Evolutionary conservation across 2,329 filamentous ascomycete genomes (phyloP), one percentile per base, ranked within the genome.

Genomic region (Fusarium illudens): DNA sequence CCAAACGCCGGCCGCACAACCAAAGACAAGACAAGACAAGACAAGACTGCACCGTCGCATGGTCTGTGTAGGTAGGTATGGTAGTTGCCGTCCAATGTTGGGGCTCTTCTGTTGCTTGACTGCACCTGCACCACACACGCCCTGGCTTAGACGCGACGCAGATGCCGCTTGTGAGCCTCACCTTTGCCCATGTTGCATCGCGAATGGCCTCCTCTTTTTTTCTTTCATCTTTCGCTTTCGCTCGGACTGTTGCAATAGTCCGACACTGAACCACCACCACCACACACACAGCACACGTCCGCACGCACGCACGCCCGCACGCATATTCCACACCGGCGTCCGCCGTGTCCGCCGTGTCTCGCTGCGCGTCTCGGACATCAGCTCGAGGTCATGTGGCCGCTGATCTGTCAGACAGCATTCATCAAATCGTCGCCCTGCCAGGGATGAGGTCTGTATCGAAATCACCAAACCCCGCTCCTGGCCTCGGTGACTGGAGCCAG

Each of bases 341-440:
- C 34, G 42, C 42, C 42, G 44, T 30, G 22, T 57, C 25, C 42
- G 22, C 42, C 42, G n/a, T 46, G 42, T 46, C 42, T 44, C 51
- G 49, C 52, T 63, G 53, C 58, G 57, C 60, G 50, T 68, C 60
- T 55, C 56, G 29, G 44, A 64, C 68, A 72, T 69, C 51, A 66
- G 37, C 44, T 44, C 37, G 25, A 55, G 54, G 54, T 72, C 70
- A 72, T 72, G 70, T 71, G 70, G 68, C 59, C 49, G 53, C 50
- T 67, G 60, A 66, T 67, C 67, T 44, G 57, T 55, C 60, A 44
- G 62, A 60, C 37, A 64, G 57, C 32, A 29, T 65, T 62, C 53
- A 33, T 42, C 54, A 36, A 34, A 58, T 63, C 52, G 37, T 51
- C 52, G 15, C 11, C 34, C 36, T n/a, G 37, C 25, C 53, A n/a